phyloP scores from a whole-genome alignment of 306 rosid species.

The Trichosanthes truncata region DNA sequence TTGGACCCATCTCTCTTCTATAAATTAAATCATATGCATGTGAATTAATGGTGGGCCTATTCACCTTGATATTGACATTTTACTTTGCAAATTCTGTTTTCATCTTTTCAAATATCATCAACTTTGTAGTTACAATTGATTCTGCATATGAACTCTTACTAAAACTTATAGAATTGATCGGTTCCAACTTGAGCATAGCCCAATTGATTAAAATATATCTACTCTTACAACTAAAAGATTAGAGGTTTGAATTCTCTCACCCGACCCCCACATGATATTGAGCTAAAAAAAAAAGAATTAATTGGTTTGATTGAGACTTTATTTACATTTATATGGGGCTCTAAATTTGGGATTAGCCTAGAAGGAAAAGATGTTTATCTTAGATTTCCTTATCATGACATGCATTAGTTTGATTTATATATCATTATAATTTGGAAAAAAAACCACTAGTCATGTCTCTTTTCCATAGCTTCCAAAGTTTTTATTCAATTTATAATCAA shows the following conservation, averaged over 20 bases:
- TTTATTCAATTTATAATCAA: neutral
- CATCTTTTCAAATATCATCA: neutral
- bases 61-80: neutral
- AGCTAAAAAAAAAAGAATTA: too few species aligned
- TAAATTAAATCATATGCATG: neutral
- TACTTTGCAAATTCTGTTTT: neutral
- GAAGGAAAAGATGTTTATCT: neutral
- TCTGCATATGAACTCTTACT: too few species aligned
- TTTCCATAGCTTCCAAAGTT: neutral
- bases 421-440: neutral
- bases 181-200: too few species aligned
- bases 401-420: neutral
- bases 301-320: too few species aligned
- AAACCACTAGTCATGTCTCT: neutral
- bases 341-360: neutral
- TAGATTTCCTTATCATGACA: neutral
- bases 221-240: too few species aligned
- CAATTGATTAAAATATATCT: too few species aligned
- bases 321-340: too few species aligned
- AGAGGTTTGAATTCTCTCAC: too few species aligned
- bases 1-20: neutral
- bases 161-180: too few species aligned
- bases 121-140: too few species aligned
- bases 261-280: too few species aligned
- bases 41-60: neutral